phyloP scores from a whole-genome alignment of 1,284 basidiomycete species.

The Leccinum fallax region DNA sequence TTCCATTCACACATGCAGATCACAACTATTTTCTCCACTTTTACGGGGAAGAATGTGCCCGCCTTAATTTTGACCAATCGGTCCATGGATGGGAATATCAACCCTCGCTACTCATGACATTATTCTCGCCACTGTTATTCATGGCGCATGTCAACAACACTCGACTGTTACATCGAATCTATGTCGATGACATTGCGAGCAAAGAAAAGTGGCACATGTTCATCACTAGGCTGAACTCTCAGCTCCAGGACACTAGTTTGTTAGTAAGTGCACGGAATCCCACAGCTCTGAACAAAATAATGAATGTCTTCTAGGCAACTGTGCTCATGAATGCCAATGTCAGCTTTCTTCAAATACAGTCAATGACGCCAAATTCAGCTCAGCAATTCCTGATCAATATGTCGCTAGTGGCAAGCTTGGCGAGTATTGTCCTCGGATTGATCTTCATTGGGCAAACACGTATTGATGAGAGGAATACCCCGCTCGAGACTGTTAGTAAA shows the following conservation, averaged over 20 bases:
- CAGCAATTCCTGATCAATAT: not conserved
- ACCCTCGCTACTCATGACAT: slow-evolving; percentile 37
- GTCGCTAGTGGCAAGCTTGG: not conserved
- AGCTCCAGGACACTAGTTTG: not conserved
- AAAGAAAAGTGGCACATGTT: not conserved
- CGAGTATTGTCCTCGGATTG: not conserved
- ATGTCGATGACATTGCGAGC: not conserved
- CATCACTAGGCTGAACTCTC: not conserved
- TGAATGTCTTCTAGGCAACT: not conserved
- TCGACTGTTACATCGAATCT: not conserved
- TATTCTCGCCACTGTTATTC: slow-evolving; percentile 44
- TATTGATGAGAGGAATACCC: not conserved
- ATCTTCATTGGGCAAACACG: not conserved
- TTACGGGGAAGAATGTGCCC: slow-evolving; percentile 53
- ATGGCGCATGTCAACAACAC: slow-evolving; percentile 24
- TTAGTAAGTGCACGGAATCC: not conserved
- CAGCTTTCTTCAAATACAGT: not conserved
- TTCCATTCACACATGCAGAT: slow-evolving; percentile 17
- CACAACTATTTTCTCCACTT: slow-evolving; percentile 51
- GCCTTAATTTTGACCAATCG: slow-evolving; percentile 47
- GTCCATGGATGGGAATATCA: slow-evolving; percentile 36
- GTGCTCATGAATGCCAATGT: not conserved
- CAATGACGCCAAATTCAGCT: not conserved
- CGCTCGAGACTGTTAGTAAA: slow-evolving; percentile 10
- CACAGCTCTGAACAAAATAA: not conserved